Evolutionary conservation across 306 rosid species (phyloP), one percentile per base, ranked within the genome.

Genomic region (Sphenostylis stenocarpa): DNA sequence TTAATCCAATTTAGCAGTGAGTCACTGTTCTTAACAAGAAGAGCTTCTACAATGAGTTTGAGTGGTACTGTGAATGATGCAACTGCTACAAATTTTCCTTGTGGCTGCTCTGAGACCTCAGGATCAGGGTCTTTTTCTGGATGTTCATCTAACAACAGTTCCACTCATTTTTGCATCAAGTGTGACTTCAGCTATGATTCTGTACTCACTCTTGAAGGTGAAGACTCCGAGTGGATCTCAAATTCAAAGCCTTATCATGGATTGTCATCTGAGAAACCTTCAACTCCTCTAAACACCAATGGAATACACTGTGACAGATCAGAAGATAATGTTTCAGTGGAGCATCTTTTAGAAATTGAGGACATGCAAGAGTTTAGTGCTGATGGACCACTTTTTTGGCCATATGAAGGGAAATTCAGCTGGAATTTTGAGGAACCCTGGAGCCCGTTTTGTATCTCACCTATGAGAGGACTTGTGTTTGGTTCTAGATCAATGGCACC

Each of bases 381-480:
- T 1, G 75, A 85, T 43, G 85, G 82, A 77, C 91, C 93, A 61
- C 84, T 89, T 28, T 89, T 85, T 75, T 87, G 89, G 91, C 93
- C 88, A 57, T 85, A 73, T 21, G 85, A 85, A 43, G 75, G 55
- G 60, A 31, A 81, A 61, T 48, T 61, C 8, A 52, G 61, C 45
- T 79, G 88, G 89, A 20, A 56, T 51, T 76, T 51, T 65, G 82
- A 76, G 56, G 85, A 80, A 53, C 16, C 67, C 3, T 82, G 80
- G 82, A 68, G 53, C 34, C 80, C 73, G 45, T 87, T 89, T 66
- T 70, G 77, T 49, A 55, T 57, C 68, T 89, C 91, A 0, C 91
- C 91, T 3, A 76, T 77, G 79, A 78, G 16, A 78, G 72, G 17
- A 16, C 49, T 78, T 67, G 76, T 21, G 1, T 82, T 72, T 38